Evolutionary conservation across 768 basidiomycete genomes (phyloP), one percentile per base, ranked within the genome.

Genomic region (Leccinum variicolor): DNA sequence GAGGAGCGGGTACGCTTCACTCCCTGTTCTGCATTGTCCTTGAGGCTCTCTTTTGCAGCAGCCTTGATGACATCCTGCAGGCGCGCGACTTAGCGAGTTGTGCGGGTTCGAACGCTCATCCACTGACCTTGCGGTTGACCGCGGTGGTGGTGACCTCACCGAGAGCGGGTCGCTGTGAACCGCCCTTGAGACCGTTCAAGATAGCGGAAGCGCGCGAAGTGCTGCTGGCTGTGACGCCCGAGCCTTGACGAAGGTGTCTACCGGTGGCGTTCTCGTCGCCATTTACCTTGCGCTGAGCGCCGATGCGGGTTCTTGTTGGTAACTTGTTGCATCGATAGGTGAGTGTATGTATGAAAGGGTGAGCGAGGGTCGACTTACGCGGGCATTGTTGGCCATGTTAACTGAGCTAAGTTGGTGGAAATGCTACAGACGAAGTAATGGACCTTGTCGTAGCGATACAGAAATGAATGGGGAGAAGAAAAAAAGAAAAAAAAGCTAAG

Each of bases 81-180:
- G 21, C 39, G 13, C 15, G 46, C 49, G 43, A 19, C 36, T 55
- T 26, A 60, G 58, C n/a, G n/a, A 60, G 4, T 26, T 45, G 25
- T 15, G 39, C 26, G 28, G n/a, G 52, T 25, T 52, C 31, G n/a
- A 34, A 52, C 13, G 3, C 36, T 17, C 33, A 50, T 50, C 55
- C 17, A 69, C 82, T 62, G 67, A 88, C 89, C 77, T 88, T 91
- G 70, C 85, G 83, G 72, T 90, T 91, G 52, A 90, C 83, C 55
- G 87, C 85, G 59, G 83, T 82, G 52, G 82, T 86, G 47, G 89
- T 89, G 36, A 94, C 92, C 74, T 94, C 92, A 57, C 85, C 84
- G 51, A 95, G 80, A 41, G 86, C 91, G 31, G 87, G 80, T 62
- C 93, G 82, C 69, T 85, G 84, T 21, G 78, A 74, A 45, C 76